A percentile compares a stretch with the other conserved stretches of the same genome.
Conservation (phyloP, 768 basidiomycete genomes). For the Tremella fuciformis region DNA sequence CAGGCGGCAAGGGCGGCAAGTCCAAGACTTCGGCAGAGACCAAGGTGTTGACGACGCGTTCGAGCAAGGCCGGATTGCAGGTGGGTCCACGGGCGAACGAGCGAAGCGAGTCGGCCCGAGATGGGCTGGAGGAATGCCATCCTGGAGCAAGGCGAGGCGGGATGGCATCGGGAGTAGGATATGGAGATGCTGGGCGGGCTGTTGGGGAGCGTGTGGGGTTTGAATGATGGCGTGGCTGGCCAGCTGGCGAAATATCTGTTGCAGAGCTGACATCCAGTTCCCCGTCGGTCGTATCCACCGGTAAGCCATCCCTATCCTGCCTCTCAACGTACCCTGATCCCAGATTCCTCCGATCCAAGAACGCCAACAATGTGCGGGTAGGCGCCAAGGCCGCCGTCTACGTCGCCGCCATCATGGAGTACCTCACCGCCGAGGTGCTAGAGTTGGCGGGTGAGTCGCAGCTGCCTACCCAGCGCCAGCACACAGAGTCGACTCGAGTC, state of each 20-base stretch:
- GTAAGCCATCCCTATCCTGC: conserved; percentile 54
- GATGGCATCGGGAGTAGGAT: too few species aligned
- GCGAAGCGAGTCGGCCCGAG: too few species aligned
- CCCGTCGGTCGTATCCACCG: conserved; percentile 97
- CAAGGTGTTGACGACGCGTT: conserved; percentile 55
- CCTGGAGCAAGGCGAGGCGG: too few species aligned
- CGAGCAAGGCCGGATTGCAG: conserved; percentile 83
- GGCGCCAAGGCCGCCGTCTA: conserved; percentile 98
- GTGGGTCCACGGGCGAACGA: conserved; percentile 53
- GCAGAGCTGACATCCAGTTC: conserved; percentile 59
- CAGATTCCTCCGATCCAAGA: conserved; percentile 71
- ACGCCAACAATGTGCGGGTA: conserved; percentile 89
- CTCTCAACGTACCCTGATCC: neutral
- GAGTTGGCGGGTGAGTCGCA: conserved; percentile 78
- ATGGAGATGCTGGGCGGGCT: too few species aligned
- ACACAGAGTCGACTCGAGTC: neutral
- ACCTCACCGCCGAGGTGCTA: conserved; percentile 91
- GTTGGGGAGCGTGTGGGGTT: too few species aligned
- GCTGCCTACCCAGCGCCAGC: neutral
- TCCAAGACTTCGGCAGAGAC: conserved; percentile 51
- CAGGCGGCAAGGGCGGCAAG: conserved; percentile 53
- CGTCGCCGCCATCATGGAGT: conserved; percentile 92
- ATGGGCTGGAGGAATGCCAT: too few species aligned
- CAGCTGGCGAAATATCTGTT: too few species aligned
- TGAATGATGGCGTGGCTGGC: too few species aligned